Base-by-base conservation (phyloP, 495 filamentous ascomycete genomes). In the Penicillium manginii region DNA sequence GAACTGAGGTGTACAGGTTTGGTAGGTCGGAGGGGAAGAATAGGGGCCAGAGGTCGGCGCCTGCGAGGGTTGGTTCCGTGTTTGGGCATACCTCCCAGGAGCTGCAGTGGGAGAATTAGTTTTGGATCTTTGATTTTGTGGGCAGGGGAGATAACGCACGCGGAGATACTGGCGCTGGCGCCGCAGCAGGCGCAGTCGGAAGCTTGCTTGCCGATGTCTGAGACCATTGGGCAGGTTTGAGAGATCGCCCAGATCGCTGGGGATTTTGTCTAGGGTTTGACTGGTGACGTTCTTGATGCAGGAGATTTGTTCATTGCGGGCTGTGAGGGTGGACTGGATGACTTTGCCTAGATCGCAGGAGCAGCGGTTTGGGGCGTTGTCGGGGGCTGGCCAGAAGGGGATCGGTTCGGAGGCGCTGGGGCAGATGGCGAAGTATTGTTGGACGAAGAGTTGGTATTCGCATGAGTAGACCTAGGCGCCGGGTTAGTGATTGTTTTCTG, bases 401-500 rank as follows among this genome's bases (percentile, higher is more conserved):
- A 73, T 73, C 19, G 63, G 59, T 23, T 68, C 66, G n/a, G 42
- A 23, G 46, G 64, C 64, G 23, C 54, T 67, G 17, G 63, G 68
- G 62, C 67, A 70, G n/a, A 70, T 52, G 46, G 66, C 56, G 54
- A 65, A 67, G 54, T 73, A 73, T 50, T 69, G 62, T 21, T 70
- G 67, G 15, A 73, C 57, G 52, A 73, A 69, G 55, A 66, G 69
- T 48, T 73, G 70, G 57, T 73, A 73, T 55, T 69, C 64, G 60
- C 70, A 73, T 18, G 70, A 73, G 54, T 73, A 73, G 42, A 70
- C 67, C 67, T 70, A 42, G n/a, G n/a, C n/a, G n/a, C n/a, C n/a
- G n/a, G n/a, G n/a, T n/a, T n/a, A n/a, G n/a, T n/a, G n/a, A n/a
- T n/a, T n/a, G n/a, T n/a, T n/a, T n/a, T n/a, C n/a, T n/a, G n/a